phyloP scores from a whole-genome alignment of 2,329 filamentous ascomycete species.

The Ophiostoma sp. region DNA sequence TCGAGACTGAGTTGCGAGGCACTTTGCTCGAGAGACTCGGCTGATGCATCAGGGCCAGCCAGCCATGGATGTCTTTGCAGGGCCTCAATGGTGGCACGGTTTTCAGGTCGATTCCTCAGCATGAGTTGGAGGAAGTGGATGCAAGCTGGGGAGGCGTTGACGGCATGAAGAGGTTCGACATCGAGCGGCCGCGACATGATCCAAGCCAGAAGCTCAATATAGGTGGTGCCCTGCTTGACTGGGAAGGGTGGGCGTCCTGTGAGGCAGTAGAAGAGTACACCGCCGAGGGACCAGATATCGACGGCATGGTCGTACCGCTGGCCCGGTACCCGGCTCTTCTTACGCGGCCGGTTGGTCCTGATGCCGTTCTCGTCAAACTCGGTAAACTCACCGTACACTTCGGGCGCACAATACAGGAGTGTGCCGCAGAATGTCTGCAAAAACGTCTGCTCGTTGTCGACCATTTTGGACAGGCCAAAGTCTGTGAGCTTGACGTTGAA shows the following conservation, averaged over 20 bases:
- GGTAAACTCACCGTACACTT: constrained; percentile 79
- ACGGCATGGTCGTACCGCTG: constrained; percentile 86
- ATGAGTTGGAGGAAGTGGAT: constrained; percentile 77
- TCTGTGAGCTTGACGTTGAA: constrained; percentile 89
- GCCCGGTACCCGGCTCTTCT: constrained; percentile 53
- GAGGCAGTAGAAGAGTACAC: constrained; percentile 86
- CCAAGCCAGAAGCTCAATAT: constrained; percentile 75
- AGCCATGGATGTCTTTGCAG: constrained; percentile 77
- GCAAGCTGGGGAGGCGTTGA: constrained; percentile 62
- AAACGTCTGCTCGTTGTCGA: constrained; percentile 87
- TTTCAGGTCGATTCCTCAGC: constrained; percentile 75
- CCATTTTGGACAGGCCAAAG: constrained; percentile 93
- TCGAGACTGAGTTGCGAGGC: constrained; percentile 66
- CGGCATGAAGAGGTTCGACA: constrained; percentile 59
- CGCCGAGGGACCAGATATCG: constrained; percentile 94
- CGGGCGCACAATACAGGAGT: constrained; percentile 90
- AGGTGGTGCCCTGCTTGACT: constrained; percentile 71
- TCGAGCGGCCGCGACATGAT: constrained; percentile 81
- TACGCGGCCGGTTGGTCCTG: constrained; percentile 58
- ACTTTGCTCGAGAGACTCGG: constrained; percentile 58
- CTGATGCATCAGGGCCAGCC: constrained; percentile 47
- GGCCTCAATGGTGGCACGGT: constrained; percentile 70
- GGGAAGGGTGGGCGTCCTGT: constrained; percentile 78
- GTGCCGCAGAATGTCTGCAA: constrained; percentile 96
- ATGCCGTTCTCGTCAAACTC: constrained; percentile 67